Conservation (phyloP, 176 grass and related monocot genomes). For the Guadua angustifolia region DNA sequence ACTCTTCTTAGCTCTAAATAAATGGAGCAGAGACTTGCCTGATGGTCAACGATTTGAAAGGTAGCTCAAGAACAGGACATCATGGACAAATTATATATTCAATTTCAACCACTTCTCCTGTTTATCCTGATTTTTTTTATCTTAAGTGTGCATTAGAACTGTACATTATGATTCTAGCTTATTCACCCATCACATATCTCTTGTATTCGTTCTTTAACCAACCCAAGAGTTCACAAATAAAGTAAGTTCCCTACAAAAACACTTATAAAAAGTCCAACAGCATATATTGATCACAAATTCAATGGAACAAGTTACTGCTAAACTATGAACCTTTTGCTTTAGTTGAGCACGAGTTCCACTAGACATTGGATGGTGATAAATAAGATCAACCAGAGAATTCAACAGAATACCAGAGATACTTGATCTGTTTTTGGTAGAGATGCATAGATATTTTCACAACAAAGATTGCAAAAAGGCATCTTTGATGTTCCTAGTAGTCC, state of each 20-base stretch:
- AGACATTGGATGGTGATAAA: background rate
- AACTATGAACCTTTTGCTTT: slow-evolving; percentile 21
- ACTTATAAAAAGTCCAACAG: background rate
- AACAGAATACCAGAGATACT: background rate
- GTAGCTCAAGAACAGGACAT: background rate
- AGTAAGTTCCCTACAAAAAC: no score
- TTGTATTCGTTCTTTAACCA: background rate
- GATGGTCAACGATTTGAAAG: background rate
- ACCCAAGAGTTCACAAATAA: background rate
- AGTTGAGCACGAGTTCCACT: slow-evolving; percentile 27
- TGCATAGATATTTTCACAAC: background rate
- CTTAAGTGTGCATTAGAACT: background rate
- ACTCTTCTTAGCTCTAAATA: background rate
- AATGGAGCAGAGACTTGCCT: background rate
- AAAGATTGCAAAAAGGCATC: slow-evolving; percentile 15
- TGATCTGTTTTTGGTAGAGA: slow-evolving; percentile 6
- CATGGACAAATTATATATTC: slow-evolving; percentile 5
- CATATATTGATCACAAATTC: slow-evolving; percentile 24
- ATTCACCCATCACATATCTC: background rate
- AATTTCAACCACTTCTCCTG: background rate
- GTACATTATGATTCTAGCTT: slow-evolving; percentile 7
- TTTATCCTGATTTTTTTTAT: background rate
- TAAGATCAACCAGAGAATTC: background rate
- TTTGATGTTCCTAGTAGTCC: background rate
- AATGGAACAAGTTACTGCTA: background rate